These are phyloP conservation scores for Delitschia confertaspora DNA, from an alignment of 495 filamentous ascomycete genomes.

Conservation along the genomic window DNA sequence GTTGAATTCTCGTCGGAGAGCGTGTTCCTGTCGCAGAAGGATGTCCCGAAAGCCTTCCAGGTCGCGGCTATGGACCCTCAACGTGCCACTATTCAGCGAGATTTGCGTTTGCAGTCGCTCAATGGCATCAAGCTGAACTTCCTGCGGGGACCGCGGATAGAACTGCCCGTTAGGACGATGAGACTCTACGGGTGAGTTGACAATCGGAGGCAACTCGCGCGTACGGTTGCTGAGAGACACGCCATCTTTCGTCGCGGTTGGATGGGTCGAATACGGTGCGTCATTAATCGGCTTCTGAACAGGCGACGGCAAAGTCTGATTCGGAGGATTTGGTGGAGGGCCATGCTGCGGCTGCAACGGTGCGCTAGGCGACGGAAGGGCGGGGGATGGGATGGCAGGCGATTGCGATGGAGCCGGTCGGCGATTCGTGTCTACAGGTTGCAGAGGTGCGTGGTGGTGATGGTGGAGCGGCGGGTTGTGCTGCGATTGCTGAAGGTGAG, in stretches of 20 bases:
- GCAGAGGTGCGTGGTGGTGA: constrained; percentile 16
- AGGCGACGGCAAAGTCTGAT: constrained; percentile 11
- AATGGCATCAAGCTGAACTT: constrained; percentile 28
- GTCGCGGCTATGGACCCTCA: constrained; percentile 19
- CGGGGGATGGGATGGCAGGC: constrained; percentile 7
- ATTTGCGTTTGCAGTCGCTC: constrained; percentile 34
- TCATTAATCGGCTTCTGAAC: constrained; percentile 10
- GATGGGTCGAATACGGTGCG: constrained; percentile 8
- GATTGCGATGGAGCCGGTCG: constrained; percentile 14
- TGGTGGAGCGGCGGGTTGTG: constrained; percentile 1
- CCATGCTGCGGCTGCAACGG: constrained; percentile 1
- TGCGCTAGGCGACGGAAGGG: no score
- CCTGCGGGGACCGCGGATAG: constrained; percentile 20
- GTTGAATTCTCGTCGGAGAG: constrained; percentile 13
- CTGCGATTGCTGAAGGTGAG: not conserved
- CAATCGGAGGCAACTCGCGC: constrained; percentile 18
- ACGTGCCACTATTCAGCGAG: constrained; percentile 28
- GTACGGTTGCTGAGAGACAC: constrained; percentile 14
- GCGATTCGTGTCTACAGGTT: constrained; percentile 14
- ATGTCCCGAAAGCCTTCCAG: constrained; percentile 6
- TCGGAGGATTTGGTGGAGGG: constrained; percentile 15
- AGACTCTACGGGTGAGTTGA: constrained; percentile 13
- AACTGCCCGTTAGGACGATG: constrained; percentile 18
- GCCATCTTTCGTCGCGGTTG: constrained; percentile 7
- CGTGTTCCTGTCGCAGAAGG: constrained; percentile 7